A percentile compares a stretch with the other conserved stretches of the same genome.
Evolutionary conservation across 1,284 basidiomycete genomes (phyloP).

Genomic region (Sporisorium sorghi): DNA sequence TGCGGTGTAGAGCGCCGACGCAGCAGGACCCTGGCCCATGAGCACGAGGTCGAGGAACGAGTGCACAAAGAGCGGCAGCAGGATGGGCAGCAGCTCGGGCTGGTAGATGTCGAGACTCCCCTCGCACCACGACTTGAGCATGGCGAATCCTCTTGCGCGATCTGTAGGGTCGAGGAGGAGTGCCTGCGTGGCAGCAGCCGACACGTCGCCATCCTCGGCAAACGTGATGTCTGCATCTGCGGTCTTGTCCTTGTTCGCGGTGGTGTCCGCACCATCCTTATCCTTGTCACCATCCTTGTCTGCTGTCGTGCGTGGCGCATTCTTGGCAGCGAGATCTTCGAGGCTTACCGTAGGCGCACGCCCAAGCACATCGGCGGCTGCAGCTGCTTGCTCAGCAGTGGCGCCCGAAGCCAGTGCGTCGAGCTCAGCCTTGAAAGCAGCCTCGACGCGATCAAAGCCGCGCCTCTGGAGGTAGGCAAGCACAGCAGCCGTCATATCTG

Average conservation of each 20-base stretch:
- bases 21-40: conserved; percentile 85
- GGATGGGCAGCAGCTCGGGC: conserved; percentile 89
- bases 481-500: conserved; percentile 49
- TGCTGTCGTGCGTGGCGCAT: conserved; percentile 64
- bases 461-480: conserved; percentile 79
- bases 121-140: conserved; percentile 93
- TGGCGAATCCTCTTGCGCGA: conserved; percentile 85
- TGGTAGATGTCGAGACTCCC: conserved; percentile 85
- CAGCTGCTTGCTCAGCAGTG: conserved; percentile 46
- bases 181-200: conserved; percentile 77
- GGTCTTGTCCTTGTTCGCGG: conserved; percentile 18
- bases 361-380: conserved; percentile 64
- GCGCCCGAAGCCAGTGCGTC: conserved; percentile 67
- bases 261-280: conserved; percentile 18
- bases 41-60: conserved; percentile 95
- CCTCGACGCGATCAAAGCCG: conserved; percentile 82
- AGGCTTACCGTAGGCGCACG: conserved; percentile 74
- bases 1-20: conserved; percentile 78
- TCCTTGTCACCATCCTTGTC: conserved; percentile 59
- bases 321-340: conserved; percentile 71
- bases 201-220: conserved; percentile 46
- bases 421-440: conserved; percentile 79
- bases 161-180: conserved; percentile 87
- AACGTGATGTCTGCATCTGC: conserved; percentile 33
- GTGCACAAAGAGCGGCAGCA: conserved; percentile 96